Base-by-base conservation (phyloP, 2,329 filamentous ascomycete species). In the Colletotrichum viniferum region DNA sequence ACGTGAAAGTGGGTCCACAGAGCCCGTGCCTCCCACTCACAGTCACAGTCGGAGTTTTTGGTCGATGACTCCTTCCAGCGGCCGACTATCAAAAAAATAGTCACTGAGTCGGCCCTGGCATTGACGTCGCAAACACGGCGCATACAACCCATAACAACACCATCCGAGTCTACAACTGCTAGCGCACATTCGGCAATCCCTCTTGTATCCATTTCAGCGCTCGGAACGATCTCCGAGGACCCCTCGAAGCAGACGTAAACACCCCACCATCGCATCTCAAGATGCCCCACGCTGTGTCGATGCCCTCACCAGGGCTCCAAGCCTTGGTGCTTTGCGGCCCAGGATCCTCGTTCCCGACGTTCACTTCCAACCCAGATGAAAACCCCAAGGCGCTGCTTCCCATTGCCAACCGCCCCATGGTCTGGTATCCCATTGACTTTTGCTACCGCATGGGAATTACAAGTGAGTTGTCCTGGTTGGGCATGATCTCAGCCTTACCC, bases 391-490 rank as follows among this genome's bases (percentile, higher is more conserved):
- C 95, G 12, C 90, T 97, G 26, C 86, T 97, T 9, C 95, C 95
- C 7, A 94, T 97, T 75, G 95, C 95, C 43, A 97, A 97, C 83
- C 87, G 95, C 79, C 95, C 95, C 2, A 97, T 97, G 95, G 93
- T 97, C 61, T 96, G 95, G 94, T 97, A 97, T 83, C 93, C 95
- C 7, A 90, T 97, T 55, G 94, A 96, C 80, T 96, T 95, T 86
- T 96, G 94, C 84, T 94, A 95, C 81, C 92, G 94, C 48, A 94
- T 94, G 83, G 94, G 95, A 79, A 91, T 96, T 78, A 94, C 93
- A 81, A 89, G 94, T 94, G 84, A 84, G 90, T 84, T 60, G 48
- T 21, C 4, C 2, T 2, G 43, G 26, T 14, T 30, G 16, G 26
- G 10, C 24, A n/a, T 8, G 30, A 28, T 30, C 60, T 64, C 69